phyloP scores from a whole-genome alignment of 176 grass and related monocot species.

The Oryza coarctata region DNA sequence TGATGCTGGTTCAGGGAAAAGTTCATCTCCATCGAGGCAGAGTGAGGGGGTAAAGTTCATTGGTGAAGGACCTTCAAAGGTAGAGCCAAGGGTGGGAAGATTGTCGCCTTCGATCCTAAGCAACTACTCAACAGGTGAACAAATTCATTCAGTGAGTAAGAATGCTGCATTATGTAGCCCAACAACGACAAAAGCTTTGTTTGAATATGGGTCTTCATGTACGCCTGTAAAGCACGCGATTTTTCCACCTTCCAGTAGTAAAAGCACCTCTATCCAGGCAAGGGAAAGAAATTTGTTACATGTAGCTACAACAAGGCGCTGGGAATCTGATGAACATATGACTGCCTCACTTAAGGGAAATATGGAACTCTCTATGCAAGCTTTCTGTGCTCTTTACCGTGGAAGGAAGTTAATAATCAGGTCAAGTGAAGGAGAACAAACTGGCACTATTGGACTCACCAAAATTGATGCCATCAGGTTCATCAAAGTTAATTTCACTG shows the following conservation, averaged over 20 bases:
- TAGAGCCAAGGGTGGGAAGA: background rate
- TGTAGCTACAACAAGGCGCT: background rate
- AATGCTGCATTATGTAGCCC: no score
- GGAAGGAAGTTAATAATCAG: background rate
- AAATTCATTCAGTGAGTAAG: no score
- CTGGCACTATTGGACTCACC: background rate
- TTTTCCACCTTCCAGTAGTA: background rate
- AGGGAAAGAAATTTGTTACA: constrained; percentile 2
- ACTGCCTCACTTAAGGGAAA: background rate
- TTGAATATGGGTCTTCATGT: background rate
- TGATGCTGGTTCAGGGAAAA: background rate
- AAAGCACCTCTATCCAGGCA: background rate
- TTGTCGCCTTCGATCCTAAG: background rate
- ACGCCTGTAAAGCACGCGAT: background rate
- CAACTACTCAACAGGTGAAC: no score
- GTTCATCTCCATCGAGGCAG: background rate
- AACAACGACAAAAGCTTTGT: background rate
- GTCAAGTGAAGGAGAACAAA: background rate
- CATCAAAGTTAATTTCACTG: constrained; percentile 13
- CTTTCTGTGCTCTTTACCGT: constrained; percentile 36
- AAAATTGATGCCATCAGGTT: background rate
- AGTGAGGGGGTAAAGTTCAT: background rate
- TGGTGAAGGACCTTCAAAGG: background rate
- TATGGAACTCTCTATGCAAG: constrained; percentile 16
- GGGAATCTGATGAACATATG: background rate